A percentile compares a stretch with the other conserved stretches of the same genome.
Evolutionary conservation across 768 basidiomycete genomes (phyloP).

Genomic region (Leccinum olivaceopallidum): DNA sequence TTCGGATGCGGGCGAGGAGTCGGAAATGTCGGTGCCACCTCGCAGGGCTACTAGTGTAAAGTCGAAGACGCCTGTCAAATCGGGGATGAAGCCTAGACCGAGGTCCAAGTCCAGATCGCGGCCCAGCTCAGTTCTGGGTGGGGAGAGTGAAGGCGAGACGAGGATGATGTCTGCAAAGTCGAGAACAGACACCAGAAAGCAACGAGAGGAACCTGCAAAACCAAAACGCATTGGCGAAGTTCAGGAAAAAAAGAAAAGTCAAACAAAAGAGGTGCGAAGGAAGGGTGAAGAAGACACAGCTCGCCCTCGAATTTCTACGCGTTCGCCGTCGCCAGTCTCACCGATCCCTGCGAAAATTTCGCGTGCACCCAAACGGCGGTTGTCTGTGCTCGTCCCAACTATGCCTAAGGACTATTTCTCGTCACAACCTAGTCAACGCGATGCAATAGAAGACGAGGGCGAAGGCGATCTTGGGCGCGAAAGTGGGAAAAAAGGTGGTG

Average conservation of each 20-base stretch:
- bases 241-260: constrained; percentile 1
- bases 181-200: neutral
- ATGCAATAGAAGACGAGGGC: neutral
- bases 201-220: neutral
- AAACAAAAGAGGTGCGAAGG: neutral
- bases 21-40: constrained; percentile 14
- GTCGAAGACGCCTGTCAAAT: constrained; percentile 25
- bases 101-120: constrained; percentile 13
- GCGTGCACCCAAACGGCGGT: constrained; percentile 19
- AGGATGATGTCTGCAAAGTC: neutral
- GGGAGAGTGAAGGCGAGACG: constrained; percentile 5
- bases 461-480: neutral
- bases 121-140: neutral
- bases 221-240: neutral
- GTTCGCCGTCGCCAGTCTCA: constrained; percentile 10
- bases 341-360: constrained; percentile 1
- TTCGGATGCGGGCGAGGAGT: neutral
- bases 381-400: constrained; percentile 32
- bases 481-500: neutral
- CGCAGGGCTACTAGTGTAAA: constrained; percentile 3
- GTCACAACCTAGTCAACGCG: constrained; percentile 13
- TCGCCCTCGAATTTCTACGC: constrained; percentile 8
- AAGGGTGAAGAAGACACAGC: neutral
- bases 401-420: constrained; percentile 27
- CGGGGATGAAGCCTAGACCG: constrained; percentile 29